Base-by-base conservation (phyloP, 2,329 filamentous ascomycete species). In the Trichoderma atrobrunneum region DNA sequence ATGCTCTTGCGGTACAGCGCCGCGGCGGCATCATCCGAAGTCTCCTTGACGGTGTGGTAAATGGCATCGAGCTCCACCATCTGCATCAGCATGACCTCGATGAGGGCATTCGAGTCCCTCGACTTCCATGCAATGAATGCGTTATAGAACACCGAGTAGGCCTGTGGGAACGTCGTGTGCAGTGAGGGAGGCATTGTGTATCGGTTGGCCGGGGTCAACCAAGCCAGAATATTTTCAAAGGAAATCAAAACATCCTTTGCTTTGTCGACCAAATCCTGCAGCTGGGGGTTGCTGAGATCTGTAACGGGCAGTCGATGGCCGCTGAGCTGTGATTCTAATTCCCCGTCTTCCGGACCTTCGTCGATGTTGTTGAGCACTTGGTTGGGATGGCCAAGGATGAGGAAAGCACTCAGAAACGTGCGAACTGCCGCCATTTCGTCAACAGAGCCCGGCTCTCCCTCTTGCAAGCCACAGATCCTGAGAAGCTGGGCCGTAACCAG, bases 71-170 rank as follows among this genome's bases (percentile, higher is more conserved):
- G 87, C 78, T 94, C 93, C 21, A 95, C 92, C 80, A 95, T 95
- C 75, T 94, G 92, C 77, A 93, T 87, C n/a, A 95, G 86, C 93
- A 96, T 95, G 70, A 93, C 91, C 76, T 95, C 92, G 67, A 95
- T 89, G 5, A 96, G 84, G 0, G 92, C 90, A 69, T 90, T 90
- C 0, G 92, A 93, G 78, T 95, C 93, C 67, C 92, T 88, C 2
- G 93, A 91, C 81, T 95, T 94, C 93, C 93, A 96, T 4, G 92
- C 90, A 73, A 93, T 92, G 78, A 96, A 95, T 1, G 92, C 92
- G 68, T 92, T 91, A 76, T 91, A 89, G 76, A 94, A 96, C 0
- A 90, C 88, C 36, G 91, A 88, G 78, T 95, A 93, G 1, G 89
- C 86, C 76, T 93, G 88, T 0, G 91, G 87, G 21, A 96, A 84